Evolutionary conservation across 176 grass and related monocot species (phyloP), one percentile per base, ranked within the genome.

Genomic region (Musa troglodytarum): DNA sequence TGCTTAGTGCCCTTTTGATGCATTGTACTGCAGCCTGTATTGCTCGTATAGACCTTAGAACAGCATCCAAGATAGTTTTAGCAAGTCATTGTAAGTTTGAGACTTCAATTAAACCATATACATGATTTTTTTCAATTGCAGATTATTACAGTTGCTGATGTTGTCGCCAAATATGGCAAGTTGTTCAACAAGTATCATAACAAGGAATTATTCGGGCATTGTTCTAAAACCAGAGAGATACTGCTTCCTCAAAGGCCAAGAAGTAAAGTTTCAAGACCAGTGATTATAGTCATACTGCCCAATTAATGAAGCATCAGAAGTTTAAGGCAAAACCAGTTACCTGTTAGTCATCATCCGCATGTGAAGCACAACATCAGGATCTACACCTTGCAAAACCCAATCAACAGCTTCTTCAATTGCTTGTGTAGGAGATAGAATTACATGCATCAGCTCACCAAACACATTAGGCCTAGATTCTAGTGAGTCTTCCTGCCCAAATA

Each of bases 291-390:
- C 34, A 43, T 43, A 43, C 34, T 43, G 34, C 34, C 34, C 34
- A 43, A 43, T 43, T 43, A 43, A 43, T 4, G 4, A 43, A 43
- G 34, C 3, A 43, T 43, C 34, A 43, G 34, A 43, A 4, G 34
- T 43, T 43, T 43, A 43, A 43, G 34, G 34, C 34, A 43, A 43
- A 43, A 43, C 34, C 34, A 43, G 34, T 5, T 65, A 96, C 93
- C 89, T 96, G 79, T 92, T 92, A 57, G 63, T 76, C 82, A 92
- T 82, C 93, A 96, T 96, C 51, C 89, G 87, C 87, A 87, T 96
- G 82, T 96, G 93, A 74, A 96, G 83, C 28, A 80, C 82, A 85
- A 92, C 77, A 86, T 92, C 85, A 57, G 90, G 93, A 86, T 89
- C 73, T 0, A 8, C 54, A 78, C 90, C 87, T 26, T 92, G 92